Evolutionary conservation across 495 filamentous ascomycete genomes (phyloP).

Genomic region (Trichoderma parareesei): DNA sequence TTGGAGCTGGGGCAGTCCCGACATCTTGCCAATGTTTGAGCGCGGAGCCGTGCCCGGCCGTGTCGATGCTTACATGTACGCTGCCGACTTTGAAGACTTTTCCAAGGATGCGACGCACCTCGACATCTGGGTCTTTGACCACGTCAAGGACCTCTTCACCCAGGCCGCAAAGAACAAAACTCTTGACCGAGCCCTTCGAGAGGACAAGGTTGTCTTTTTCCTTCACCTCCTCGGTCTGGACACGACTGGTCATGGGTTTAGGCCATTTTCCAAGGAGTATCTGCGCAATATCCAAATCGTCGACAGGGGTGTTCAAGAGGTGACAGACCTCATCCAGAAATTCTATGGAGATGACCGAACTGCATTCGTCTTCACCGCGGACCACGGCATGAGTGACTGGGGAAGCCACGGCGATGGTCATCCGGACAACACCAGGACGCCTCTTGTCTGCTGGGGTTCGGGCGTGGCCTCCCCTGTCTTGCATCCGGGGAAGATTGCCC

Average conservation of each 20-base stretch:
- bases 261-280: conserved; percentile 95
- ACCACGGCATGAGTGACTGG: conserved; percentile 99
- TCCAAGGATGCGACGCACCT: conserved; percentile 69
- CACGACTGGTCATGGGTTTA: conserved; percentile 78
- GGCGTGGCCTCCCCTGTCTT: conserved; percentile 72
- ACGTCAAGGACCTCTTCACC: conserved; percentile 76
- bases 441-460: conserved; percentile 89
- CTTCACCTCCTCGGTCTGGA: conserved; percentile 94
- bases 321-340: conserved; percentile 70
- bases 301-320: conserved; percentile 77
- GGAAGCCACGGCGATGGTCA: conserved; percentile 97
- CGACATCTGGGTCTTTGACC: conserved; percentile 94
- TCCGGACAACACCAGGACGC: conserved; percentile 94
- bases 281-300: conserved; percentile 91
- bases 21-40: conserved; percentile 97
- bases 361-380: conserved; percentile 93
- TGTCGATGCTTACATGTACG: conserved; percentile 79
- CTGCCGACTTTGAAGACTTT: conserved; percentile 81
- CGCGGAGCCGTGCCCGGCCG: conserved; percentile 81
- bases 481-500: conserved; percentile 42
- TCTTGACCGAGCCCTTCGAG: conserved; percentile 61
- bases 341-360: conserved; percentile 93
- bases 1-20: conserved; percentile 98
- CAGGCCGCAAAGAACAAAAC: conserved; percentile 69
- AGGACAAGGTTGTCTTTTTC: conserved; percentile 93